These are phyloP conservation scores for Colletotrichum euphorbiae DNA, from an alignment of 2,329 filamentous ascomycete species.

Conservation along the genomic window DNA sequence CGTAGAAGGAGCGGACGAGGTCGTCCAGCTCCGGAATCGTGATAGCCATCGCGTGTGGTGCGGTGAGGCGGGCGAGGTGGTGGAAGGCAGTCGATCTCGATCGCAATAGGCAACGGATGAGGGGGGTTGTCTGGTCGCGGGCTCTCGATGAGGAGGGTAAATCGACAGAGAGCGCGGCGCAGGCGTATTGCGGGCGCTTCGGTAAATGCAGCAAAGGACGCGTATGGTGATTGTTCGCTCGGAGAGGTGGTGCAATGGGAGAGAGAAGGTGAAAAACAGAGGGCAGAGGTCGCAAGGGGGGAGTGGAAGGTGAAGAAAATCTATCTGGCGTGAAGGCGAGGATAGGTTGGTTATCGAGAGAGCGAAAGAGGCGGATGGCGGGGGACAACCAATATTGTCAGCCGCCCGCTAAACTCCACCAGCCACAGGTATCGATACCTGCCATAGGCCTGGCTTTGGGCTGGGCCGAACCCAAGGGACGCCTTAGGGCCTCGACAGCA, in stretches of 20 bases:
- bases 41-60: constrained; percentile 68
- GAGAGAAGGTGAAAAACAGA: constrained; percentile 16
- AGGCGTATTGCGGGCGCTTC: constrained; percentile 11
- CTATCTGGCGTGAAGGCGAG: constrained; percentile 36
- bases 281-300: constrained; percentile 9
- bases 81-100: constrained; percentile 42
- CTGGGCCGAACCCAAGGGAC: not conserved
- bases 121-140: constrained; percentile 31
- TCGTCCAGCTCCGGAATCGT: constrained; percentile 95
- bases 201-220: constrained; percentile 13
- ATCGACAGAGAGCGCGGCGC: constrained; percentile 42
- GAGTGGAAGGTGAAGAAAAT: constrained; percentile 30
- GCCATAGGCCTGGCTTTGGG: constrained; percentile 19
- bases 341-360: constrained; percentile 39
- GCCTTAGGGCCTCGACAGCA: not conserved
- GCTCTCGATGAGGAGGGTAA: constrained; percentile 41
- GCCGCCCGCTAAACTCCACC: constrained; percentile 41
- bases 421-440: constrained; percentile 40
- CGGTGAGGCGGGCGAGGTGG: constrained; percentile 47
- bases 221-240: constrained; percentile 2
- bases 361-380: constrained; percentile 40
- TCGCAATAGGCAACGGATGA: constrained; percentile 38
- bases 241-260: constrained; percentile 23
- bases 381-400: constrained; percentile 43
- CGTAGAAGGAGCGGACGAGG: constrained; percentile 96